A percentile compares a stretch with the other conserved stretches of the same genome.
Evolutionary conservation across 495 filamentous ascomycete genomes (phyloP).

Genomic region (Melanomma pulvis-pyrius): DNA sequence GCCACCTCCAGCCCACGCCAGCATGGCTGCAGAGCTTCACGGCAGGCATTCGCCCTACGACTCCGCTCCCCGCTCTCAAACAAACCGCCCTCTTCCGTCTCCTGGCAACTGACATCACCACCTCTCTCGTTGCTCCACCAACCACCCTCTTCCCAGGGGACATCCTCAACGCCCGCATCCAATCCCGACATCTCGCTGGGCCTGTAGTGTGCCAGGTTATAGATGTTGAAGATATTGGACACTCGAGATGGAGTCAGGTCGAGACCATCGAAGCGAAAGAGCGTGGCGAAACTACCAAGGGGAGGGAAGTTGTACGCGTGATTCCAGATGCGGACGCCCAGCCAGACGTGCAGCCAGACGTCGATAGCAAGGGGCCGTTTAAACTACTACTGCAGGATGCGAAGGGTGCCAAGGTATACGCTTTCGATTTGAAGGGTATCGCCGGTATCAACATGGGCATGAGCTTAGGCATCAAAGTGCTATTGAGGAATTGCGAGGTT

Average conservation of each 20-base stretch:
- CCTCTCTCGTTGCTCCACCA: slow-evolving; percentile 52
- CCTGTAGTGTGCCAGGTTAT: slow-evolving; percentile 79
- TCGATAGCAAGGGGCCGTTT: slow-evolving; percentile 61
- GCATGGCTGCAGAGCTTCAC: slow-evolving; percentile 47
- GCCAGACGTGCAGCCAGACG: slow-evolving; percentile 31
- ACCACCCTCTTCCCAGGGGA: slow-evolving; percentile 58
- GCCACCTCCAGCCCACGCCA: slow-evolving; percentile 41
- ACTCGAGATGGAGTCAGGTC: slow-evolving; percentile 79
- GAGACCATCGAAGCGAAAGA: slow-evolving; percentile 82
- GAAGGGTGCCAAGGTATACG: slow-evolving; percentile 68
- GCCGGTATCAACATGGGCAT: slow-evolving; percentile 67
- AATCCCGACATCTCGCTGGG: slow-evolving; percentile 57
- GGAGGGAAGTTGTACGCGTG: slow-evolving; percentile 78
- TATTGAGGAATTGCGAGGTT: slow-evolving; percentile 67
- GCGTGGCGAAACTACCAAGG: slow-evolving; percentile 79
- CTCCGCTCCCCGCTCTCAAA: slow-evolving; percentile 70
- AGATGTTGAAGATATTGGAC: slow-evolving; percentile 78
- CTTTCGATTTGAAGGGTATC: slow-evolving; percentile 70
- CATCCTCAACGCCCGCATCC: slow-evolving; percentile 54
- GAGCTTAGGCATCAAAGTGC: slow-evolving; percentile 77
- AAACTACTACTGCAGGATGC: slow-evolving; percentile 83
- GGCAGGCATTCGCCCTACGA: slow-evolving; percentile 49
- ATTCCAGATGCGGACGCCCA: slow-evolving; percentile 42
- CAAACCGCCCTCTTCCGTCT: slow-evolving; percentile 82
- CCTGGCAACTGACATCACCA: slow-evolving; percentile 73